Conservation (phyloP, 2,329 filamentous ascomycete genomes). For the Xylaria sp. region DNA sequence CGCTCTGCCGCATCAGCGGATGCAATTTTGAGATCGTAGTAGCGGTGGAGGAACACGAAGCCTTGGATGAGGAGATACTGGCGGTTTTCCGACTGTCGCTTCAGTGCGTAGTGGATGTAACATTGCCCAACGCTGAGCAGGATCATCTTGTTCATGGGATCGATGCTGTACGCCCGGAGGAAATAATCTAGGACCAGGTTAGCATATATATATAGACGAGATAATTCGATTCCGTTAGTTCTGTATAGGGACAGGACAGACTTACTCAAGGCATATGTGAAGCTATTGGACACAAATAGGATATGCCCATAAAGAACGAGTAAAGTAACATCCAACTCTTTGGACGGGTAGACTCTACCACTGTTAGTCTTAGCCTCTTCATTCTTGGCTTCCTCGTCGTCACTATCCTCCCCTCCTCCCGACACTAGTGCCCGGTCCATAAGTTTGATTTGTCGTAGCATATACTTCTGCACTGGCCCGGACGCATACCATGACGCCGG, state of each 20-base stretch:
- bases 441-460: constrained; percentile 89
- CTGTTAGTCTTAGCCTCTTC: constrained; percentile 43
- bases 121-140: constrained; percentile 84
- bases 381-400: constrained; percentile 49
- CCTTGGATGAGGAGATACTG: constrained; percentile 90
- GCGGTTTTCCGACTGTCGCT: constrained; percentile 88
- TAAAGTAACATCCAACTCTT: constrained; percentile 78
- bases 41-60: constrained; percentile 80
- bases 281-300: constrained; percentile 83
- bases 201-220: background rate
- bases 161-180: constrained; percentile 78
- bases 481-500: constrained; percentile 80
- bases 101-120: constrained; percentile 90
- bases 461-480: constrained; percentile 87
- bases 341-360: constrained; percentile 53
- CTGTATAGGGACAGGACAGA: constrained; percentile 17
- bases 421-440: constrained; percentile 75
- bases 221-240: too few relatives aligned
- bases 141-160: constrained; percentile 80
- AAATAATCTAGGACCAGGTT: constrained; percentile 74
- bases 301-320: constrained; percentile 93
- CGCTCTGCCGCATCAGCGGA: constrained; percentile 55
- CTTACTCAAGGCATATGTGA: constrained; percentile 81
- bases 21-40: constrained; percentile 69
- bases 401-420: constrained; percentile 57